Conservation (phyloP, 177 flowering plant genomes). For the Vitis hybrid region DNA sequence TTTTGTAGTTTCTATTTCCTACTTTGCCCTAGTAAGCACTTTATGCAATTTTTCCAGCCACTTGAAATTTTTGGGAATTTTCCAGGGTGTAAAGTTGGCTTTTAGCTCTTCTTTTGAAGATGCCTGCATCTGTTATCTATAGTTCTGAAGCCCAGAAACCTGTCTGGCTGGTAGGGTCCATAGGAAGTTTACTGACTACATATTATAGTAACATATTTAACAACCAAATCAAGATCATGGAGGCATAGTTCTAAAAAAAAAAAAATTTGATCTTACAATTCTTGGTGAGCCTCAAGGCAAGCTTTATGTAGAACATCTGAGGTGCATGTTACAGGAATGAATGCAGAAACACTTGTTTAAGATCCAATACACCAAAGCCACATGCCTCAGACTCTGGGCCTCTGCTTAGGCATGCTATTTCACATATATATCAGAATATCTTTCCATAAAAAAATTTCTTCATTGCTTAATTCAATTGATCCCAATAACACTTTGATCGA, state of each 20-base stretch:
- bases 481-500: too few relatives aligned
- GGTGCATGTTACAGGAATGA: too few relatives aligned
- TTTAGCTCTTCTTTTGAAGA: neutral
- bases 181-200: too few relatives aligned
- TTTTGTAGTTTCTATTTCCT: neutral
- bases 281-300: too few relatives aligned
- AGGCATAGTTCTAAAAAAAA: neutral
- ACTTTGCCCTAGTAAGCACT: neutral
- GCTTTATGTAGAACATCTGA: too few relatives aligned
- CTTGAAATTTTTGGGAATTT: neutral
- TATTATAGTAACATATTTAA: too few relatives aligned
- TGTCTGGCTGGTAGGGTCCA: neutral
- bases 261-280: too few relatives aligned
- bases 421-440: neutral
- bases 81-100: neutral
- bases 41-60: neutral
- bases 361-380: too few relatives aligned
- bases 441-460: neutral
- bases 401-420: too few relatives aligned
- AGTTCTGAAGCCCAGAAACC: neutral
- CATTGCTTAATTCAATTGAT: neutral
- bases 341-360: too few relatives aligned
- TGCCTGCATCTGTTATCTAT: neutral
- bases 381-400: too few relatives aligned
- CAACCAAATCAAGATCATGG: too few relatives aligned